Conservation (phyloP, 2,329 filamentous ascomycete species). For the Magnaporthiopsis rhizophila region DNA sequence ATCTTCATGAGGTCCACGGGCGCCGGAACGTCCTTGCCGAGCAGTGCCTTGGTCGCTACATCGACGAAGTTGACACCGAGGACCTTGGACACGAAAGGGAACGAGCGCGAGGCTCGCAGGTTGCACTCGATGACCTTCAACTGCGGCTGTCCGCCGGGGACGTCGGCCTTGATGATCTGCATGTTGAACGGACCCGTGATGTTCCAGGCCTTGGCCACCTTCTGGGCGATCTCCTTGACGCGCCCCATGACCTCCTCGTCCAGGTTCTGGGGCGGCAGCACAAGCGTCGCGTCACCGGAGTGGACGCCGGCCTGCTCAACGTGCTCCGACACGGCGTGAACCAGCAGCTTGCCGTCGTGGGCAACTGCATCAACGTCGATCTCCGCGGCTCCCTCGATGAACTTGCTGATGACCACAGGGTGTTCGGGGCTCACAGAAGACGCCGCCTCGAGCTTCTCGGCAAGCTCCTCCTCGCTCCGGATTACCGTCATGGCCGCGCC, state of each 20-base stretch:
- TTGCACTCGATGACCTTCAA: slow-evolving; percentile 99
- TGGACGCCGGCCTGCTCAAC: slow-evolving; percentile 96
- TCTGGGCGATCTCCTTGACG: slow-evolving; percentile 90
- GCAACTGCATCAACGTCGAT: slow-evolving; percentile 95
- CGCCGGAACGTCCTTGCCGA: slow-evolving; percentile 76
- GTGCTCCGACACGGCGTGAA: slow-evolving; percentile 93
- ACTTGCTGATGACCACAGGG: slow-evolving; percentile 96
- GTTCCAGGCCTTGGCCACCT: slow-evolving; percentile 93
- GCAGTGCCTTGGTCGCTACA: slow-evolving; percentile 83
- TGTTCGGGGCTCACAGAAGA: slow-evolving; percentile 89
- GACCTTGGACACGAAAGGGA: slow-evolving; percentile 97
- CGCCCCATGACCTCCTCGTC: slow-evolving; percentile 72
- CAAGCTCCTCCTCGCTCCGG: slow-evolving; percentile 75
- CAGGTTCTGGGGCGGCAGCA: slow-evolving; percentile 78
- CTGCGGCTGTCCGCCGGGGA: slow-evolving; percentile 63
- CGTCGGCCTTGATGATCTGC: slow-evolving; percentile 91
- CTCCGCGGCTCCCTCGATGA: slow-evolving; percentile 93
- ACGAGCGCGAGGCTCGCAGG: slow-evolving; percentile 90
- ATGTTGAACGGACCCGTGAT: slow-evolving; percentile 99
- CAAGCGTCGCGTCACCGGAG: slow-evolving; percentile 91
- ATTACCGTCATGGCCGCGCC: slow-evolving; percentile 99
- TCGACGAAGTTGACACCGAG: slow-evolving; percentile 96
- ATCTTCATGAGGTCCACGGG: slow-evolving; percentile 81
- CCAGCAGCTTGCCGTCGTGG: slow-evolving; percentile 72
- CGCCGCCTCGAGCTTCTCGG: slow-evolving; percentile 89